Evolutionary conservation across 2,329 filamentous ascomycete genomes (phyloP), one percentile per base, ranked within the genome.

Genomic region (Arthrobotrys sphaeroides): DNA sequence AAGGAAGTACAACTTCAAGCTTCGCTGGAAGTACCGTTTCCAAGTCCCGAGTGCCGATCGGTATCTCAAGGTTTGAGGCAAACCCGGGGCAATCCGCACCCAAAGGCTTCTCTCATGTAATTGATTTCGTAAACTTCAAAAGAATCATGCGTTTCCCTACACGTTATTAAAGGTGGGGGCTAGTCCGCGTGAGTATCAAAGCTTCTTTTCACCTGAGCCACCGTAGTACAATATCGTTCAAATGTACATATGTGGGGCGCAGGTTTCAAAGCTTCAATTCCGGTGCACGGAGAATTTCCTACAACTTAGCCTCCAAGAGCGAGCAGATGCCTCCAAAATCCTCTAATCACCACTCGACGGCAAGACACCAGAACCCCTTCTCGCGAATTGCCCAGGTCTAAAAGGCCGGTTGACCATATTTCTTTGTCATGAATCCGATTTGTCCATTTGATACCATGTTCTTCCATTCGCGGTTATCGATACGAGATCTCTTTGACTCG

Each of bases 271-370:
- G 55, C 33, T 43, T 45, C 66, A 61, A 70, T 36, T 64, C 59
- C 67, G 55, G 60, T 49, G 53, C 22, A 75, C 72, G 64, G 72
- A 69, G 49, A 75, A 75, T 75, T 69, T 75, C 72, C 72, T 75
- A 68, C 67, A 70, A 18, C 7, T 24, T 42, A 9, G 26, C 16
- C 55, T 16, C 36, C 16, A 28, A 24, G 28, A 16, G 12, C 3
- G 13, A 57, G 33, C 18, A 55, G 28, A 28, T 28, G 18, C 38
- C 18, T 55, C 16, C 45, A 70, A 59, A 64, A 72, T 47, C 67
- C 67, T 70, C 47, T 72, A 72, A 64, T 72, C 57, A 72, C 16
- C 26, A 72, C 51, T 47, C 49, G 62, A 65, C 67, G 67, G 67
- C 67, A 72, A 28, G 66, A 70, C 16, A 43, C 66, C 66, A 45